Conservation (phyloP, 78 protist genomes). For the Polysphondylium violaceum region DNA sequence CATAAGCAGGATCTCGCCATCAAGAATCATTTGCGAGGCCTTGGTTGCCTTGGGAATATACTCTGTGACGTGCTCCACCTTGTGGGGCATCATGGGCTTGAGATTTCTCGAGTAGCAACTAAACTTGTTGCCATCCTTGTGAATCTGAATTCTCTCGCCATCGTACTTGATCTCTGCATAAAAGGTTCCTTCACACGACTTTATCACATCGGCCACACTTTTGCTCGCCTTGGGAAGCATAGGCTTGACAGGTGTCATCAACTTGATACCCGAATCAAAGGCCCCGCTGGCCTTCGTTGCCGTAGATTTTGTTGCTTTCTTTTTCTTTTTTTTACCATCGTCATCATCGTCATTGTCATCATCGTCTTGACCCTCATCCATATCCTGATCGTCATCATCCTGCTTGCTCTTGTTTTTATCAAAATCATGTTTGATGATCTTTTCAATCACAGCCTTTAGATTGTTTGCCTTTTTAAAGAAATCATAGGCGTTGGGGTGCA, state of each 20-base stretch:
- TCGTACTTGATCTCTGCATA: constrained; percentile 93
- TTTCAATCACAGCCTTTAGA: constrained; percentile 65
- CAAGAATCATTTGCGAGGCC: constrained; percentile 75
- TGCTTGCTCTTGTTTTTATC: not conserved
- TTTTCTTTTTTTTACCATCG: not conserved
- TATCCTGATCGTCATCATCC: not conserved
- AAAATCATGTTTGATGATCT: constrained; percentile 18
- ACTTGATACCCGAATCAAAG: constrained; percentile 20
- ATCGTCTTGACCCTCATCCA: not conserved
- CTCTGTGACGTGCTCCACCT: constrained; percentile 67
- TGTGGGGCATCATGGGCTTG: constrained; percentile 82
- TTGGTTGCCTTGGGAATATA: constrained; percentile 76
- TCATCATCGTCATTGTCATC: constrained; percentile 1
- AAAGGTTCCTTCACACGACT: not conserved
- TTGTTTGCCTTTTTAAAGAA: constrained; percentile 74
- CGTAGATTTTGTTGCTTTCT: not conserved
- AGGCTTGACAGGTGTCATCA: constrained; percentile 90
- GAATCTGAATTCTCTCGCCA: constrained; percentile 95
- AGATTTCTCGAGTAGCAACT: constrained; percentile 84
- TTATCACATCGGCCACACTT: constrained; percentile 39
- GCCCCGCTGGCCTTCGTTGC: not conserved
- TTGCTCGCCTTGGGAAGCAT: constrained; percentile 88
- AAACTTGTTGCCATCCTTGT: constrained; percentile 85
- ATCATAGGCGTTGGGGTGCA: constrained; percentile 86
- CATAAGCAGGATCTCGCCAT: constrained; percentile 89